These are phyloP conservation scores for Botrytis galanthina DNA, from an alignment of 2,329 filamentous ascomycete genomes.

Conservation along the genomic window DNA sequence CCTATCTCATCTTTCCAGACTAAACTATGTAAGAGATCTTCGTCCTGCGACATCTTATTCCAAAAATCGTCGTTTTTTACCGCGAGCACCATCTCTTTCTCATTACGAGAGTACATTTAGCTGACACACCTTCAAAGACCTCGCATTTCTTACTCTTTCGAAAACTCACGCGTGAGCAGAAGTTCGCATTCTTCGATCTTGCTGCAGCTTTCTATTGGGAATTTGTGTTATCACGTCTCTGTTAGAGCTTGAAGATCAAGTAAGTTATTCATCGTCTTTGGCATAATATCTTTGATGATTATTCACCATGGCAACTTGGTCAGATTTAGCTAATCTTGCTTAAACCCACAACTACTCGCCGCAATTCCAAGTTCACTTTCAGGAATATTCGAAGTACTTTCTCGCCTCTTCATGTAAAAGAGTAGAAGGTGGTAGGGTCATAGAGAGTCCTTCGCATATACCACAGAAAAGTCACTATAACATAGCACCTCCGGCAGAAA, in stretches of 20 bases:
- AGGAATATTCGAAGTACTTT: not conserved
- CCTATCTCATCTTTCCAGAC: not conserved
- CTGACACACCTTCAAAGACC: not conserved
- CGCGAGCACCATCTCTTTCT: not conserved
- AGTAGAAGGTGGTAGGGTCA: too few species aligned
- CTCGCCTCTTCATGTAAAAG: accelerated
- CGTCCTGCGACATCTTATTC: not conserved
- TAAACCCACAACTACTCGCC: accelerated
- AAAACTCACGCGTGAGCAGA: not conserved
- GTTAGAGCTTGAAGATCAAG: not conserved
- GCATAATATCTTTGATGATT: accelerated
- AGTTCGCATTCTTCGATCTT: not conserved
- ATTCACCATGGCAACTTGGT: too few species aligned
- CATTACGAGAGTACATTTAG: accelerated
- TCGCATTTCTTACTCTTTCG: accelerated
- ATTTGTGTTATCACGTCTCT: not conserved
- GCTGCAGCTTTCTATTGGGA: not conserved
- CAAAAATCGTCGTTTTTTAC: too few species aligned
- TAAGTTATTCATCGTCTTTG: not conserved
- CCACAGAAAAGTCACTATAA: too few species aligned
- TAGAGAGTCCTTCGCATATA: too few species aligned
- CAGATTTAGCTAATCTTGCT: not conserved
- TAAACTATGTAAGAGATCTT: too few species aligned
- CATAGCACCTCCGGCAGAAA: too few species aligned
- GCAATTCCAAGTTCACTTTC: not conserved